Conservation (phyloP, 352 stramenopile genomes). For the Pythium guiyangense region DNA sequence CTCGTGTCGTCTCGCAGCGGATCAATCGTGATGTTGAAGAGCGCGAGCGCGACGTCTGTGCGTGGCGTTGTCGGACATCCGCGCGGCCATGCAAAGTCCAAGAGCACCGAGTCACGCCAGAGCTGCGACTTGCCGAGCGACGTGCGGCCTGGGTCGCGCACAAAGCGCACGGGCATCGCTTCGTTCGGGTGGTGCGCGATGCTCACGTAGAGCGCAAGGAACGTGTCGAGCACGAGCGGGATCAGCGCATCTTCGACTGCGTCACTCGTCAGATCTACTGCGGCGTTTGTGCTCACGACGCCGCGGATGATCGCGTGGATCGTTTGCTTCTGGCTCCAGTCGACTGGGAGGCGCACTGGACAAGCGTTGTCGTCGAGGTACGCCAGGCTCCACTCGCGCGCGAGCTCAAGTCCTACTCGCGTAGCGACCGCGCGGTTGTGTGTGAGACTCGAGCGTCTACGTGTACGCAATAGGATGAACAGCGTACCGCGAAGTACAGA, state of each 20-base stretch:
- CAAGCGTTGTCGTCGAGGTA: conserved; percentile 39
- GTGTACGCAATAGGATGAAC: neutral
- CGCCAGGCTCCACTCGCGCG: conserved; percentile 40
- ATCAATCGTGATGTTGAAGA: conserved; percentile 69
- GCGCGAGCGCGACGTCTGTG: conserved; percentile 24
- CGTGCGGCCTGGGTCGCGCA: conserved; percentile 21
- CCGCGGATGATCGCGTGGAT: conserved; percentile 37
- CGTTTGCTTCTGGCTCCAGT: conserved; percentile 34
- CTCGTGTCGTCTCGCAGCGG: conserved; percentile 13
- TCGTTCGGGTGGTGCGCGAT: conserved; percentile 31
- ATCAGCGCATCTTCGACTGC: conserved; percentile 20
- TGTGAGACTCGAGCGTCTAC: neutral
- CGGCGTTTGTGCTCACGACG: conserved; percentile 37
- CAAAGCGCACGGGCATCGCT: conserved; percentile 39
- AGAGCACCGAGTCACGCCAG: conserved; percentile 37
- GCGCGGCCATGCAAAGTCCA: conserved; percentile 34
- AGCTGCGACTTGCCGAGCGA: conserved; percentile 26
- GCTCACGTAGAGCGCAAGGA: conserved; percentile 37
- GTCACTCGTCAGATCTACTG: conserved; percentile 8
- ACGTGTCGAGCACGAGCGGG: conserved; percentile 36
- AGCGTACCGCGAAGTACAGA: conserved; percentile 25
- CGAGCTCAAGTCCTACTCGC: conserved; percentile 34
- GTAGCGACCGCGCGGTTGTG: neutral
- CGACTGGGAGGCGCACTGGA: conserved; percentile 33
- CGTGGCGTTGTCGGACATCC: conserved; percentile 14